Evolutionary conservation across 371 early-diverging fungal species (phyloP), one percentile per base, ranked within the genome.

Genomic region (Mortierella polycephala): DNA sequence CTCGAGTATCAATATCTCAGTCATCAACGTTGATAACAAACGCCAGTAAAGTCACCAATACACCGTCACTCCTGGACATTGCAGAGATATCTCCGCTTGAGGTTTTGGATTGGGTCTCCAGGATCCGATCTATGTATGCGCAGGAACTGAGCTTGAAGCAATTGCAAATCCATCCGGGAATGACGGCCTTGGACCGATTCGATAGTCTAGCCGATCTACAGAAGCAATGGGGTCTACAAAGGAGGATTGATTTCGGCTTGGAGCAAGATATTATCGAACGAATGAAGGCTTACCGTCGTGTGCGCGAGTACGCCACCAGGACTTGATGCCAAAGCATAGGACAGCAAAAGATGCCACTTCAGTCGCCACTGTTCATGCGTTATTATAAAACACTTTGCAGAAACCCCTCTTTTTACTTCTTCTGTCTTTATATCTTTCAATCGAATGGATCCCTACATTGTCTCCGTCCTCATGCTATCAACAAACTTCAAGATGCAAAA

Each of bases 211-310:
- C 61, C 10, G 69, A 79, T 41, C 53, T 79, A 11, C 74, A 79
- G 13, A 57, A 62, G 21, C 60, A 37, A 13, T 79, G 80, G 80
- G 70, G 74, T 11, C 60, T 79, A 7, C 80, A 79, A 23, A 62
- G 59, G 37, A 56, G 64, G 21, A 69, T 79, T 6, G 80, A 79
- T 45, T 79, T 79, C 51, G 69, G 74, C 7, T 57, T 79, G n/a
- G 80, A 79, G 44, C 80, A 79, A 16, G 80, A 79, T 44, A 79
- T 73, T 30, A 54, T 69, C 2, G 80, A 79, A 45, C 69, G 80
- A 23, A 69, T 79, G 55, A 73, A 79, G n/a, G 65, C 69, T 0
- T 72, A 69, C 56, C 51, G 63, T n/a, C 80, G 80, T 21, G 70
- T 79, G 30, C 80, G 74, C n/a, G 80, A 79, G 61, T 64, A 64